A percentile compares a stretch with the other conserved stretches of the same genome.
Evolutionary conservation across 768 basidiomycete species (phyloP).

Genomic region (Candolleomyces eurysporus): DNA sequence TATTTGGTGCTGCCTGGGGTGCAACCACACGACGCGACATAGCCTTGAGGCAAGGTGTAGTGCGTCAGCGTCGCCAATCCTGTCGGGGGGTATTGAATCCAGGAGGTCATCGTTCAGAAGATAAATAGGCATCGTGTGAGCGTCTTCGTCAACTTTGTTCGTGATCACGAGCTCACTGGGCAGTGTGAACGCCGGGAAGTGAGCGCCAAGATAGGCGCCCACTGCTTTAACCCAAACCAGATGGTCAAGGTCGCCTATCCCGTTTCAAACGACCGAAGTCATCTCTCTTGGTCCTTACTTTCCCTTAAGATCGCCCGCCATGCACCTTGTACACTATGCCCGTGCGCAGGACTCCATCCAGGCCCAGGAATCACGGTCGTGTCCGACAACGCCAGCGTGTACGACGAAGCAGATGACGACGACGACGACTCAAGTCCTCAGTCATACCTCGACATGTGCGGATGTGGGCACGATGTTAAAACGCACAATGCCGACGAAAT

Average conservation of each 20-base stretch:
- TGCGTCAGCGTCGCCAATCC: constrained; percentile 81
- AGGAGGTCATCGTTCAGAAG: constrained; percentile 26
- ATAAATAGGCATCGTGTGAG: neutral
- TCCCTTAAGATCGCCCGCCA: constrained; percentile 84
- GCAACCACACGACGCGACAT: constrained; percentile 77
- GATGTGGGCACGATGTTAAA: constrained; percentile 64
- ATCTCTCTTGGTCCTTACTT: constrained; percentile 48
- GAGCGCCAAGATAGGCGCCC: constrained; percentile 5
- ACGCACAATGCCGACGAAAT: constrained; percentile 67
- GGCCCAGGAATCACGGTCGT: constrained; percentile 54
- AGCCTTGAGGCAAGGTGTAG: constrained; percentile 55
- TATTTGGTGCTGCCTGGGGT: constrained; percentile 63
- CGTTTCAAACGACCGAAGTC: constrained; percentile 47
- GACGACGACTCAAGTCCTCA: constrained; percentile 39
- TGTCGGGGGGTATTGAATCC: constrained; percentile 62
- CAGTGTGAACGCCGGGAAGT: neutral
- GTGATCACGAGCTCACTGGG: constrained; percentile 1
- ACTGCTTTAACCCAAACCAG: constrained; percentile 11
- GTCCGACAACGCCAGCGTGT: constrained; percentile 48
- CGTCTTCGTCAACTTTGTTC: neutral
- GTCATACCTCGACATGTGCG: constrained; percentile 59
- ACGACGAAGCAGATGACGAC: constrained; percentile 50
- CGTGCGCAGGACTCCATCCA: constrained; percentile 74
- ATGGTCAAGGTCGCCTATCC: constrained; percentile 71
- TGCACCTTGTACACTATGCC: constrained; percentile 65